Evolutionary conservation across 768 basidiomycete genomes (phyloP), one percentile per base, ranked within the genome.

Genomic region (Coprinopsis cinerea): DNA sequence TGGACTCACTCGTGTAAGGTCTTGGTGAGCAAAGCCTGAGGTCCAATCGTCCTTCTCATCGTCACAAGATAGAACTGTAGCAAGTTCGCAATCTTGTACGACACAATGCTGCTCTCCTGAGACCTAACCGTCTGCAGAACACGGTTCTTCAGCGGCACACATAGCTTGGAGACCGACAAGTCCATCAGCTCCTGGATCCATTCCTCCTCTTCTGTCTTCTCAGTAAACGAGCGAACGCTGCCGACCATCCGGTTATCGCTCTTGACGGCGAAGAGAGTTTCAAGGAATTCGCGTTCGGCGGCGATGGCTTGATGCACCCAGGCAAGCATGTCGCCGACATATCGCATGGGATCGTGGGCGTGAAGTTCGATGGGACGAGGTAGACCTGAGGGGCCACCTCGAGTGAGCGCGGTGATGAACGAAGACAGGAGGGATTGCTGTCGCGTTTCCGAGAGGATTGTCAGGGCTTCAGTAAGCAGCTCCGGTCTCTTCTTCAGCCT

Each of bases 261-360:
- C 45, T 74, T 77, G 44, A 92, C 59, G 4, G 79, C 86, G 54
- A 98, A 97, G 22, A 98, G 65, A 27, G 81, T 75, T 59, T 97
- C 93, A 18, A 99, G 75, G 58, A 94, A 93, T 67, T 98, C 96
- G 37, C 85, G 85, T 61, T 99, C 96, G 1, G 88, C 88, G 0
- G 96, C 96, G 53, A 96, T 92, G 0, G 87, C 80, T 54, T 98
- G 95, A 66, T 41, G 66, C 59, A 22, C 65, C 64, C 0, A 95
- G 92, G 4, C 94, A 79, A 10, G 94, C 91, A 5, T 87, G 71
- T 98, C 95, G 13, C 96, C 96, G 13, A 95, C 83, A 62, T 99
- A 99, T 26, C 95, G 83, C 56, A 92, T 77, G 0, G 96, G 95
- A 63, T 99, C 96, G 58, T 99, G 96, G 0, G 96, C 96, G 60